A percentile compares a stretch with the other conserved stretches of the same genome.
These are phyloP conservation scores for Ceratocystis variospora DNA, from an alignment of 2,329 filamentous ascomycete genomes.

Conservation along the genomic window DNA sequence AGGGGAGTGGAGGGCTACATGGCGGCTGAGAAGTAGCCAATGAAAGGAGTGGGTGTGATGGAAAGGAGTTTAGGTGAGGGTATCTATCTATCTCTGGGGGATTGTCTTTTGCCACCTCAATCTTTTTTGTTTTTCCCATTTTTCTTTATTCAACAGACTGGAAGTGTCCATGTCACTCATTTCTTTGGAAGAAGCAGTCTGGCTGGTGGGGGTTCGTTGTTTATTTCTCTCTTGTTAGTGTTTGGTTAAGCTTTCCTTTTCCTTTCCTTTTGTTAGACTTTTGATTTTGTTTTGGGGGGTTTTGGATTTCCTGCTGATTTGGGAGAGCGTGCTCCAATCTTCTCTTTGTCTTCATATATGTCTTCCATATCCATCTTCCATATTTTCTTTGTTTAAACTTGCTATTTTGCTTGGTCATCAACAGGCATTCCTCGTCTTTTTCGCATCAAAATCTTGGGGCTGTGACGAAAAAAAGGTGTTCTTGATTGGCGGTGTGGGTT, in stretches of 20 bases:
- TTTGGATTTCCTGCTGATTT: not conserved
- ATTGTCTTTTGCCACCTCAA: constrained; percentile 13
- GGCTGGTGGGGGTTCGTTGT: constrained; percentile 3
- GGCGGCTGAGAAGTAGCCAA: not conserved
- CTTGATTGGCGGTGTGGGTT: too few species aligned
- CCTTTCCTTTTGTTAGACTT: constrained; percentile 5
- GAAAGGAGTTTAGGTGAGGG: not conserved
- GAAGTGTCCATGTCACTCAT: too few species aligned
- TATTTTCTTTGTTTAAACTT: not conserved
- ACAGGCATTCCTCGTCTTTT: too few species aligned
- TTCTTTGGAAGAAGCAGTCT: not conserved
- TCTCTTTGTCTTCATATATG: not conserved
- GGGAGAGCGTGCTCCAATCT: not conserved
- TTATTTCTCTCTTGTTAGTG: constrained; percentile 15
- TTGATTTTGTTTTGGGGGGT: not conserved
- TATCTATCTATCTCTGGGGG: not conserved
- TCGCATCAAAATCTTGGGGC: too few species aligned
- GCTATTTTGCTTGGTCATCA: not conserved
- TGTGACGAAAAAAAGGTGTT: too few species aligned
- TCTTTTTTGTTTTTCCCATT: constrained; percentile 11
- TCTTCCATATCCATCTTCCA: too few species aligned
- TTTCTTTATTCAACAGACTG: not conserved
- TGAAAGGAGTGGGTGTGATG: not conserved
- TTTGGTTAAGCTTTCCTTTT: constrained; percentile 7
- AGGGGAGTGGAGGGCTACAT: not conserved